Percentiles rank a stretch among this genome's conserved stretches.
phyloP scores from a whole-genome alignment of 345 rosid species.

The Firmiana major region DNA sequence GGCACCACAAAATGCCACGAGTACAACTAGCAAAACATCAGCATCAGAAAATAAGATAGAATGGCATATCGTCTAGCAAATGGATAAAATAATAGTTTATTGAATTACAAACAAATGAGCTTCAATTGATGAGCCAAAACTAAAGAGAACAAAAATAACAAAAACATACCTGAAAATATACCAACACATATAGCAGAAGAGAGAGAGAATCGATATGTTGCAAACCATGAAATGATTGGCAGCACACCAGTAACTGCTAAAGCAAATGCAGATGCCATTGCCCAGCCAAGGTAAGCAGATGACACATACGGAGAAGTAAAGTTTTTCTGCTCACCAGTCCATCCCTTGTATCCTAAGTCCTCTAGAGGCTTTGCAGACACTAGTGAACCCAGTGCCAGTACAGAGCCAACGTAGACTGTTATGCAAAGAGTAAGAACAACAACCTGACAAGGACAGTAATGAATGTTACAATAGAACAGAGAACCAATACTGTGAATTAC shows the following conservation, averaged over 20 bases:
- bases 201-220: conserved; percentile 82
- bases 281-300: conserved; percentile 92
- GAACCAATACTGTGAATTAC: background rate
- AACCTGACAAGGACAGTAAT: conserved; percentile 45
- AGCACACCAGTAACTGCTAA: conserved; percentile 85
- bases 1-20: conserved; percentile 85
- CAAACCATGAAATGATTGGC: conserved; percentile 97
- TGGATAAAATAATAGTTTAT: background rate
- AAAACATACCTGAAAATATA: conserved; percentile 69
- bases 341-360: conserved; percentile 67
- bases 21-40: conserved; percentile 65
- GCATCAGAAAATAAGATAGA: conserved; percentile 13
- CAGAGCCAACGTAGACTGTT: conserved; percentile 65
- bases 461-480: conserved; percentile 9
- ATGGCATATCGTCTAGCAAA: conserved; percentile 6
- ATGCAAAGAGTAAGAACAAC: conserved; percentile 65
- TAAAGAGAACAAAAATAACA: background rate
- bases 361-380: conserved; percentile 86
- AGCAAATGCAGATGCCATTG: conserved; percentile 93
- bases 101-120: conserved; percentile 14
- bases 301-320: conserved; percentile 82
- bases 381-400: conserved; percentile 75
- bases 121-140: conserved; percentile 5
- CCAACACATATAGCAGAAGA: conserved; percentile 86
- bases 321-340: conserved; percentile 57